phyloP scores from a whole-genome alignment of 2,329 filamentous ascomycete species.

The Colletotrichum orchidophilum region DNA sequence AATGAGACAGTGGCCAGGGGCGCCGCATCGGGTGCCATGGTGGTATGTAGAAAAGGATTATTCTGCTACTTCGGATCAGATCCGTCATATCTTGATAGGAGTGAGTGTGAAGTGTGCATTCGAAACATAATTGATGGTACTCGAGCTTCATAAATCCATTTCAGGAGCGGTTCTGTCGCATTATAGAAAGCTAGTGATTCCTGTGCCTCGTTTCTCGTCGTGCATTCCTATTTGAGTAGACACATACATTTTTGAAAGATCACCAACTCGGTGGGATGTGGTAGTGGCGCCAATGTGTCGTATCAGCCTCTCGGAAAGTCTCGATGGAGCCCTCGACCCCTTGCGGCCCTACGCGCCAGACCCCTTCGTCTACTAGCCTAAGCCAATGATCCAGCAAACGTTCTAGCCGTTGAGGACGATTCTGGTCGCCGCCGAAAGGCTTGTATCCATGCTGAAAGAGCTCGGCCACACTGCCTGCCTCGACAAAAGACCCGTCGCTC shows the following conservation, averaged over 20 bases:
- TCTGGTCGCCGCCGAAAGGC: conserved; percentile 43
- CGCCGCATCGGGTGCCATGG: no score
- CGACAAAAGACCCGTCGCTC: not conserved
- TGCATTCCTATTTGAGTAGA: not conserved
- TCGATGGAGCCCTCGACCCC: not conserved
- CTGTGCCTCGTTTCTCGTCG: not conserved
- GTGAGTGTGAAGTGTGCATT: no score
- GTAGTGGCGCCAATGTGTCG: not conserved
- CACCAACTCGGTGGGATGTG: not conserved
- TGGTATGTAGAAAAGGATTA: no score
- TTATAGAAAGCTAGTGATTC: not conserved
- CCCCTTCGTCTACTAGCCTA: not conserved
- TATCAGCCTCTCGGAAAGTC: not conserved
- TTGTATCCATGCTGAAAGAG: conserved; percentile 47
- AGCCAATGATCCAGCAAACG: not conserved
- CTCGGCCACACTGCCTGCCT: conserved; percentile 22
- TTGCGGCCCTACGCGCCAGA: not conserved
- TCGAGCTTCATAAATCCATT: no score
- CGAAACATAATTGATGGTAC: no score
- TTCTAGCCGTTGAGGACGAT: conserved; percentile 25
- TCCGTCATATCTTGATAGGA: no score
- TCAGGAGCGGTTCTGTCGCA: no score
- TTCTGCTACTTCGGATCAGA: no score
- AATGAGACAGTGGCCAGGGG: no score
- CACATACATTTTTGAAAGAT: not conserved